phyloP scores from a whole-genome alignment of 1,284 basidiomycete species.

The Somion occarium region DNA sequence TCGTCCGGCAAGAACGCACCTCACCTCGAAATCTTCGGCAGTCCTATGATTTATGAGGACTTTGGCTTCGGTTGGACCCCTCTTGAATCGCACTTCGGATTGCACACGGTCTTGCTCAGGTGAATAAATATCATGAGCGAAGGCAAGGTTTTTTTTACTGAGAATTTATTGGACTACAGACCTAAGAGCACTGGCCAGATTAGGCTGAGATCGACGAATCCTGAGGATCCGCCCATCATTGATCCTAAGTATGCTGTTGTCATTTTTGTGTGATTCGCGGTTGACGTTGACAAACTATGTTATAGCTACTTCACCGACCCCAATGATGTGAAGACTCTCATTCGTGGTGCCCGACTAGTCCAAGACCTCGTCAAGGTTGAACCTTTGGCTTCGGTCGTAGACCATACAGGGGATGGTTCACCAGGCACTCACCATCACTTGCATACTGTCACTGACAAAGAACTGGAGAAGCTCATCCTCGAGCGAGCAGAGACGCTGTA shows the following conservation, averaged over 20 bases:
- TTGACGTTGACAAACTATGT: not conserved
- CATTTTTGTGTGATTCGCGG: not conserved
- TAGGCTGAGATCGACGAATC: slow-evolving; percentile 34
- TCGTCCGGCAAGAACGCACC: slow-evolving; percentile 53
- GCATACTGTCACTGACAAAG: slow-evolving; percentile 24
- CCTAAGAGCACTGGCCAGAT: slow-evolving; percentile 41
- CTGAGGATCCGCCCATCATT: slow-evolving; percentile 38
- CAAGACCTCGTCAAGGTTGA: slow-evolving; percentile 44
- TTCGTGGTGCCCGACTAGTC: slow-evolving; percentile 48
- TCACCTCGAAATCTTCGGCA: slow-evolving; percentile 56
- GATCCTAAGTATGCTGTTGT: slow-evolving; percentile 37
- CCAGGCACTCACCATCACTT: slow-evolving; percentile 25
- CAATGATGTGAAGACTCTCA: slow-evolving; percentile 51
- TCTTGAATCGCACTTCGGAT: slow-evolving; percentile 22
- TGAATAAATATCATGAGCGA: slow-evolving; percentile 8
- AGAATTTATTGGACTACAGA: slow-evolving; percentile 19
- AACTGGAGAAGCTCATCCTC: slow-evolving; percentile 33
- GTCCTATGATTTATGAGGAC: slow-evolving; percentile 40
- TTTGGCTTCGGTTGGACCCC: slow-evolving; percentile 17
- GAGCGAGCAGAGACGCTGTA: slow-evolving; percentile 53
- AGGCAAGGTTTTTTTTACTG: not conserved
- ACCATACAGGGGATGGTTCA: slow-evolving; percentile 27
- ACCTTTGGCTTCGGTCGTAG: slow-evolving; percentile 45
- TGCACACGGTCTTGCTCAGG: slow-evolving; percentile 29
- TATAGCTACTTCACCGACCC: slow-evolving; percentile 50